phyloP scores from a whole-genome alignment of 2,329 filamentous ascomycete genomes.

The Myrmaecium sp. region DNA sequence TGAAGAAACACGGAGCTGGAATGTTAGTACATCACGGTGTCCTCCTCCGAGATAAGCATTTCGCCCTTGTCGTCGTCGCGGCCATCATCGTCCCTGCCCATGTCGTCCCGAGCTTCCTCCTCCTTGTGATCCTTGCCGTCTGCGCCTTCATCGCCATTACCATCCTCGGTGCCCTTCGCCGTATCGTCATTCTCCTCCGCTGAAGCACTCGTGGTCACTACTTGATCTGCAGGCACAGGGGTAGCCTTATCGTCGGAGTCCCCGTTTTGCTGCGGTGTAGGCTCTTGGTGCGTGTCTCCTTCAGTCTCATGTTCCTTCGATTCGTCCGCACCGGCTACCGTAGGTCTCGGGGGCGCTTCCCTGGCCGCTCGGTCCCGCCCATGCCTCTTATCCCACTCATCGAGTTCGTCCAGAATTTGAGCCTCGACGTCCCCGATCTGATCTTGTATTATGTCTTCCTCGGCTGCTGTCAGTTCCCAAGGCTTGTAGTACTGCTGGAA shows the following conservation, averaged over 20 bases:
- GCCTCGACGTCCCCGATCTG: conserved; percentile 52
- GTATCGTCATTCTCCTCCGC: conserved; percentile 7
- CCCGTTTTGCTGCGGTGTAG: conserved; percentile 9
- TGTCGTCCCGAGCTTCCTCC: conserved; percentile 6
- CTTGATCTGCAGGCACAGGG: neutral
- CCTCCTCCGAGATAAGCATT: conserved; percentile 70
- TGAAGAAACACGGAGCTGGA: conserved; percentile 3
- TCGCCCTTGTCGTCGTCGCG: conserved; percentile 52
- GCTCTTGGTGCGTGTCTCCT: conserved; percentile 14
- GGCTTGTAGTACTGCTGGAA: conserved; percentile 61
- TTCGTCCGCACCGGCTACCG: too few relatives aligned
- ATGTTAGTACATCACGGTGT: conserved; percentile 72
- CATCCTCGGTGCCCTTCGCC: conserved; percentile 5
- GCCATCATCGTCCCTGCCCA: conserved; percentile 12
- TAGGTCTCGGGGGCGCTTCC: too few relatives aligned
- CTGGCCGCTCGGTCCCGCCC: too few relatives aligned
- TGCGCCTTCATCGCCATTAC: neutral
- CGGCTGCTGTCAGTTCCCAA: conserved; percentile 52
- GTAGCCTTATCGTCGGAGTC: conserved; percentile 5
- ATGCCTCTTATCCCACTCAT: conserved; percentile 46
- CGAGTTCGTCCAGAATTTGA: conserved; percentile 45
- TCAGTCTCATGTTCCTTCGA: conserved; percentile 12
- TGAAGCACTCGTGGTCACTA: conserved; percentile 1
- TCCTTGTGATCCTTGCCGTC: conserved; percentile 1
- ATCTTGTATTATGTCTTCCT: conserved; percentile 52